These are phyloP conservation scores for Exserohilum turcica DNA, from an alignment of 2,329 filamentous ascomycete species.

Conservation along the genomic window DNA sequence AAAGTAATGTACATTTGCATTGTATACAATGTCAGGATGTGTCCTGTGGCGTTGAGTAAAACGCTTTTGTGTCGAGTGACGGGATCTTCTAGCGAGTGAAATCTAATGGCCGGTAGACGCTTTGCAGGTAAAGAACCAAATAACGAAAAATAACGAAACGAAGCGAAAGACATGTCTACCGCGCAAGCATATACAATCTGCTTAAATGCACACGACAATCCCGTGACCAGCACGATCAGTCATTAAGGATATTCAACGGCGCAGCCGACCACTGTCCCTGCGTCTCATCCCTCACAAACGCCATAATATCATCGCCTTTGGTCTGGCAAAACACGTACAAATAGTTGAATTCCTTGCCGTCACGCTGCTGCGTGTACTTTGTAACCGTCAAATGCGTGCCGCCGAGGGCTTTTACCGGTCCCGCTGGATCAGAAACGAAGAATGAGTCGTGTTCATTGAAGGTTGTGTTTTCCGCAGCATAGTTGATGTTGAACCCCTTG, in stretches of 20 bases:
- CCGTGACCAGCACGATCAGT: neutral
- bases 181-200: neutral
- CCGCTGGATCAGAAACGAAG: constrained; percentile 36
- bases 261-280: constrained; percentile 40
- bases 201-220: neutral
- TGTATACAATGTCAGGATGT: neutral
- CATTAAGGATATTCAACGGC: constrained; percentile 32
- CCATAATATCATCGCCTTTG: constrained; percentile 37
- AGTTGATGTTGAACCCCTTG: constrained; percentile 49
- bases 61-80: neutral
- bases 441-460: constrained; percentile 38
- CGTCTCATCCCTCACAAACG: constrained; percentile 29
- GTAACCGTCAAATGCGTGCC: constrained; percentile 51
- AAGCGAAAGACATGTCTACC: neutral
- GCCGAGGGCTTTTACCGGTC: constrained; percentile 38
- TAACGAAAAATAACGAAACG: neutral
- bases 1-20: neutral
- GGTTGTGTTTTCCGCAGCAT: constrained; percentile 47
- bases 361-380: constrained; percentile 33
- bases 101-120: neutral
- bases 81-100: neutral
- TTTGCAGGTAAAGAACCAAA: neutral
- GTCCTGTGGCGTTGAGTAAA: neutral
- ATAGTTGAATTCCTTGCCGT: constrained; percentile 27
- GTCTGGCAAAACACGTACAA: constrained; percentile 44